Evolutionary conservation across 192 early-diverging fungal genomes (phyloP).

Genomic region (Coemansia umbellata): DNA sequence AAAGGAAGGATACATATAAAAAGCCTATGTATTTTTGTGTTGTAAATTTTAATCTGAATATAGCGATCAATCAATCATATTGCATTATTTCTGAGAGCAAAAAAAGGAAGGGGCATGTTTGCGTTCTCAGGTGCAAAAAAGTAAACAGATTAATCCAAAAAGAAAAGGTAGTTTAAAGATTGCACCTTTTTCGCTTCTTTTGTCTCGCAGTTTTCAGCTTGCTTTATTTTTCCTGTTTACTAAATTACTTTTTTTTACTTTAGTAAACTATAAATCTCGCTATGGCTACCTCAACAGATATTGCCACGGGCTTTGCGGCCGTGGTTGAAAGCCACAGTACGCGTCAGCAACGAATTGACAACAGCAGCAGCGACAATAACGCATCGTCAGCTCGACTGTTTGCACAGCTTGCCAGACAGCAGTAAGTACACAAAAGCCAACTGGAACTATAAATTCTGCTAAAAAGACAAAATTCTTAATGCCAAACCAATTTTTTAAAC

Average conservation of each 20-base stretch:
- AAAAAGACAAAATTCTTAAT: too few species aligned
- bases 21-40: too few species aligned
- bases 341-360: background rate
- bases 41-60: too few species aligned
- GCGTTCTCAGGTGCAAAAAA: too few species aligned
- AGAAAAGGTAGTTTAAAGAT: too few species aligned
- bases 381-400: constrained; percentile 15
- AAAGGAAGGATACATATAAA: too few species aligned
- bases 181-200: background rate
- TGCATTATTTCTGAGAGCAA: too few species aligned
- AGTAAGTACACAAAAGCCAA: constrained; percentile 33
- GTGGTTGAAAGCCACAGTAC: constrained; percentile 18
- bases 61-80: too few species aligned
- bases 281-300: constrained; percentile 1
- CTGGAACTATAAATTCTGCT: too few species aligned
- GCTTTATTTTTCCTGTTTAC: constrained; percentile 1
- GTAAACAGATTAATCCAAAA: too few species aligned
- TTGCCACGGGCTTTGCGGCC: constrained; percentile 30
- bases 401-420: constrained; percentile 24
- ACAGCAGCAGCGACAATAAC: background rate
- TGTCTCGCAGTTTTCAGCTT: background rate
- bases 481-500: too few species aligned
- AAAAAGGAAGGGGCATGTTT: too few species aligned
- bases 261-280: background rate
- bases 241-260: constrained; percentile 7